phyloP scores from a whole-genome alignment of 2,329 filamentous ascomycete genomes.

The Aspergillus aculeatinus region DNA sequence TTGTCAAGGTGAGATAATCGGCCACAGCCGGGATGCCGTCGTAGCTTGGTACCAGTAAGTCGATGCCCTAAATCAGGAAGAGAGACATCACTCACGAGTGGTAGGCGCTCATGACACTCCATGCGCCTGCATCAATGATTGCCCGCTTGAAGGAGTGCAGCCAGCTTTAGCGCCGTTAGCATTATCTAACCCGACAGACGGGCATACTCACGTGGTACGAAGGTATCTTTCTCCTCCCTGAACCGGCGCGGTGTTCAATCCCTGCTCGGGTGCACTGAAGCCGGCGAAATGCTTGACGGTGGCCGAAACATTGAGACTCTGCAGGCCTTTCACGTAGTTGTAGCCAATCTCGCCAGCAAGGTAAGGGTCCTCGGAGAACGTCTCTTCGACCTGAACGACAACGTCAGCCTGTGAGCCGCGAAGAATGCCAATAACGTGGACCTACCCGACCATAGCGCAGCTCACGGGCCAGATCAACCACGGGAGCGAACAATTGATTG shows the following conservation, averaged over 20 bases:
- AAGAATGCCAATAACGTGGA: background rate
- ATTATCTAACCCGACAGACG: background rate
- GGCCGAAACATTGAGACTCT: constrained; percentile 64
- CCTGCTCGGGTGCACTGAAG: constrained; percentile 68
- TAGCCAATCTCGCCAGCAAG: constrained; percentile 69
- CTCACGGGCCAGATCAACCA: constrained; percentile 70
- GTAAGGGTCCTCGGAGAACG: constrained; percentile 67
- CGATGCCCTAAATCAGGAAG: background rate
- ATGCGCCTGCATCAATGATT: constrained; percentile 68
- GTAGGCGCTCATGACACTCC: constrained; percentile 72
- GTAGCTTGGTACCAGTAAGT: constrained; percentile 44
- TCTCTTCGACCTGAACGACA: constrained; percentile 60
- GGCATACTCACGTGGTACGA: constrained; percentile 55
- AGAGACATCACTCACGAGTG: constrained; percentile 48
- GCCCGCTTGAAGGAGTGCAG: constrained; percentile 65
- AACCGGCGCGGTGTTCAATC: constrained; percentile 65
- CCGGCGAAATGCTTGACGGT: constrained; percentile 76
- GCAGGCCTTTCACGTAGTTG: constrained; percentile 60
- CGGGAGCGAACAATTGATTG: constrained; percentile 70
- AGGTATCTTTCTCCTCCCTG: constrained; percentile 57
- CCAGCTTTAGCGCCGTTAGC: constrained; percentile 25
- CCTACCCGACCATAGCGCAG: constrained; percentile 64
- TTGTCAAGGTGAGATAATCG: constrained; percentile 64
- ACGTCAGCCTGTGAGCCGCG: background rate
- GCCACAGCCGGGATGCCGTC: constrained; percentile 69